A percentile compares a stretch with the other conserved stretches of the same genome.
Conservation (phyloP, 805 yeast species). For the Starmerella lactis-condensi region DNA sequence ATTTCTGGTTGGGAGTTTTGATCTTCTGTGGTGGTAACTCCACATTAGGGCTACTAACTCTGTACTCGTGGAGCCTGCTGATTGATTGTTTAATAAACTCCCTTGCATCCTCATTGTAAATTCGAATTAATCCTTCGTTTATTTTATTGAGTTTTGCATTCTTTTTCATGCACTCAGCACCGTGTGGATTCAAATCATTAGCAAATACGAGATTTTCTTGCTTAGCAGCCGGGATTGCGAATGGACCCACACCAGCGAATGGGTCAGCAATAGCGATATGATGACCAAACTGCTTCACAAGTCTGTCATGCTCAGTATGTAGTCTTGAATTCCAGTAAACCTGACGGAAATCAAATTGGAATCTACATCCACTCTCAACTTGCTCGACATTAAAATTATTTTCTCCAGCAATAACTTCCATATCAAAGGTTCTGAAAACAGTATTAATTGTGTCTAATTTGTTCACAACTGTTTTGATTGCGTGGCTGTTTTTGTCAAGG, state of each 20-base stretch:
- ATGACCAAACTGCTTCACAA: constrained; percentile 39
- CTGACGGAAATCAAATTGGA: constrained; percentile 73
- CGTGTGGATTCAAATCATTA: constrained; percentile 82
- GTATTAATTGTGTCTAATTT: constrained; percentile 76
- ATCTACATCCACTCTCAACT: constrained; percentile 67
- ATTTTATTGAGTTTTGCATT: constrained; percentile 54
- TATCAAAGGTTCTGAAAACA: constrained; percentile 73
- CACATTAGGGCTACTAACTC: constrained; percentile 18
- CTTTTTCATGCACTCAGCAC: constrained; percentile 46
- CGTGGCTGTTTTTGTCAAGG: constrained; percentile 51
- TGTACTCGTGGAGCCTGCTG: constrained; percentile 31
- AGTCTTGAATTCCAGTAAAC: constrained; percentile 96
- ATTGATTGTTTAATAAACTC: constrained; percentile 53
- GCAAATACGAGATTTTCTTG: constrained; percentile 66
- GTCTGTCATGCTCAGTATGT: constrained; percentile 79
- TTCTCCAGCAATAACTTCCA: constrained; percentile 80
- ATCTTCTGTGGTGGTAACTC: constrained; percentile 19
- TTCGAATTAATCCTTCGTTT: constrained; percentile 34
- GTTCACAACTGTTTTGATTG: constrained; percentile 75
- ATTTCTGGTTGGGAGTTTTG: not conserved
- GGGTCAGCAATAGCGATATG: constrained; percentile 81
- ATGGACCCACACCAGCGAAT: constrained; percentile 98
- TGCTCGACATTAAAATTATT: constrained; percentile 62
- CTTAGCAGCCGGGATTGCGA: constrained; percentile 89
- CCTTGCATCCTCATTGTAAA: constrained; percentile 60